A percentile compares a stretch with the other conserved stretches of the same genome.
These are phyloP conservation scores for Funneliformis geosporum DNA, from an alignment of 192 early-diverging fungal genomes.

Conservation along the genomic window DNA sequence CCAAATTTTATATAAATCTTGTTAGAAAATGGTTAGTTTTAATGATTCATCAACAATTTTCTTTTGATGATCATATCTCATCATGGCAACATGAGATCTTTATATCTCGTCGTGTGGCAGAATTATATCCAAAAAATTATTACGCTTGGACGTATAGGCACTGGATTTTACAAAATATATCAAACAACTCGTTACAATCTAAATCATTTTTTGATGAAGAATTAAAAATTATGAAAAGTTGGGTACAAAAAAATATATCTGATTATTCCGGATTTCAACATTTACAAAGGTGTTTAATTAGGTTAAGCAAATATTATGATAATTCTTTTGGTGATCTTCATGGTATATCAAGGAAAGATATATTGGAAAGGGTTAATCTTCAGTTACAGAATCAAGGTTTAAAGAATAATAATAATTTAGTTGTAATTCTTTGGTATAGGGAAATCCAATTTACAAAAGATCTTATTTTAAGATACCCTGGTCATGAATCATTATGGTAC, in stretches of 20 bases:
- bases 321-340: not conserved
- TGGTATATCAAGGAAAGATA: constrained; percentile 31
- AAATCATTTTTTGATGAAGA: constrained; percentile 35
- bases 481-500: constrained; percentile 56
- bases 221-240: constrained; percentile 38
- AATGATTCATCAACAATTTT: not conserved
- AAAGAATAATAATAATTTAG: not conserved
- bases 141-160: constrained; percentile 56
- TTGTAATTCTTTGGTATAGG: constrained; percentile 35
- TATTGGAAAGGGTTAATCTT: not conserved
- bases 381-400: not conserved
- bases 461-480: constrained; percentile 45
- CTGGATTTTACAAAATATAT: constrained; percentile 43
- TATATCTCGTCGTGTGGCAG: constrained; percentile 38
- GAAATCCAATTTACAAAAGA: constrained; percentile 36
- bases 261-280: constrained; percentile 54
- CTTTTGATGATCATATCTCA: constrained; percentile 5
- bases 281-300: constrained; percentile 43
- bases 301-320: not conserved
- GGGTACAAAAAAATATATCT: constrained; percentile 45
- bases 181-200: constrained; percentile 12
- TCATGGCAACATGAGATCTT: constrained; percentile 41
- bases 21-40: constrained; percentile 16
- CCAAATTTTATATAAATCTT: not conserved
- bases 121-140: constrained; percentile 55